Base-by-base conservation (phyloP, 1,284 basidiomycete genomes). In the Papiliotrema laurentii region DNA sequence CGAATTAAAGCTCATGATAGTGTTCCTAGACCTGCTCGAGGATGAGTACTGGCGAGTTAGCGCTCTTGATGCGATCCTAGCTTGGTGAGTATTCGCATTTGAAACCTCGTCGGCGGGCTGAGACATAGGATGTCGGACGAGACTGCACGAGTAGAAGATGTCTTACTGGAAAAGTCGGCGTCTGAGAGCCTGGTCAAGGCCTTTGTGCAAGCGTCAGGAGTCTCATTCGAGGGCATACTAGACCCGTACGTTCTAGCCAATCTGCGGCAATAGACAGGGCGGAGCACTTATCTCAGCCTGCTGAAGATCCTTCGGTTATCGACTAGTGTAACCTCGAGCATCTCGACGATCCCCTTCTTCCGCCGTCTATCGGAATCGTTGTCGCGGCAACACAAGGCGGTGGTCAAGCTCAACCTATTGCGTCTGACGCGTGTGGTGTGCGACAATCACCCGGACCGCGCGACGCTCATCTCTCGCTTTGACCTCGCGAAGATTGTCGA, bases 11-110 rank as follows among this genome's bases (percentile, higher is more conserved):
- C 37, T 38, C 28, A 36, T 33, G 25, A 27, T 59, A 79, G 65
- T 97, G 76, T 98, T 97, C 66, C 75, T 96, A 53, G 81, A 83
- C 55, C 78, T 98, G 27, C 77, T 97, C 38, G 82, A 85, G 34
- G 93, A 98, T 66, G 87, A 90, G 0, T 97, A 96, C 75, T 98
- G 97, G 83, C 89, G 93, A 68, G 87, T 93, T 54, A 89, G 86
- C 61, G 89, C 93, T 11, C 74, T 97, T 47, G 94, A 98, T 68
- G 84, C 91, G 5, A 83, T 97, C 28, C 74, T 92, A 7, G 86
- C 88, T 4, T 97, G 94, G 94, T 88, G 54, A 55, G 81, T 71
- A 1, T 25, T 25, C 21, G 14, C 5, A 9, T 22, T 2, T 26
- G 21, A n/a, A 33, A 13, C 14, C 22, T 25, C 6, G 9, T n/a